Percentiles rank a stretch among this genome's conserved stretches.
phyloP scores from a whole-genome alignment of 768 basidiomycete species.

The Russula brevipes region DNA sequence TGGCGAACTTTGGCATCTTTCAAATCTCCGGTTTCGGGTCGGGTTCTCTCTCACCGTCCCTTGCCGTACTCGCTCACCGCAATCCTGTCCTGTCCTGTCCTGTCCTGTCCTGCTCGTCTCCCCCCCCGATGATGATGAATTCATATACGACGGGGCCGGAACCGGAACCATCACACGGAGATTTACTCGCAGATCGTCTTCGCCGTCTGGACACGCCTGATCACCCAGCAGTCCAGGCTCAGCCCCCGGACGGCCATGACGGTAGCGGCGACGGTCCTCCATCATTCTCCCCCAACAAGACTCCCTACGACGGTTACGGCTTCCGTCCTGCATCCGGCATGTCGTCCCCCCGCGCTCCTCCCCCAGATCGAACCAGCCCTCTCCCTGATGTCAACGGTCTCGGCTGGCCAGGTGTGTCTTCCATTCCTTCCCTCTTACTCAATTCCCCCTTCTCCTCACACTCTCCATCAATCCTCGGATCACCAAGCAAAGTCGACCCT shows the following conservation, averaged over 20 bases:
- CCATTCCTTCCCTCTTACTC: slow-evolving; percentile 11
- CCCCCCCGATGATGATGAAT: not conserved
- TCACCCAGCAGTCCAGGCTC: not conserved
- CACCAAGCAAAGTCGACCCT: slow-evolving; percentile 81
- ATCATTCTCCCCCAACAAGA: not conserved
- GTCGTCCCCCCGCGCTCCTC: slow-evolving; percentile 48
- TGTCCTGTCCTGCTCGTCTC: not conserved
- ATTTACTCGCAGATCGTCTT: slow-evolving; percentile 17
- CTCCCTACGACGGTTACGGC: slow-evolving; percentile 69
- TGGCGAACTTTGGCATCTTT: slow-evolving; percentile 8
- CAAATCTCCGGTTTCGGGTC: slow-evolving; percentile 17
- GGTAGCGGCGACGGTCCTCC: not conserved
- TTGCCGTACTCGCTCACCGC: not conserved
- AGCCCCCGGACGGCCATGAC: not conserved
- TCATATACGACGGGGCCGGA: not conserved
- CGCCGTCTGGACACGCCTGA: slow-evolving; percentile 10
- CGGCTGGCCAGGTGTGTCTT: slow-evolving; percentile 80
- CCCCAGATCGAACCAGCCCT: slow-evolving; percentile 33
- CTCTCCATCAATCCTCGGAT: slow-evolving; percentile 8
- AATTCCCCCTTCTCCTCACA: slow-evolving; percentile 7
- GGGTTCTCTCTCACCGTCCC: not conserved
- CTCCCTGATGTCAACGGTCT: slow-evolving; percentile 63
- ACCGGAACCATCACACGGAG: slow-evolving; percentile 10
- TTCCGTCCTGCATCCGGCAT: slow-evolving; percentile 67
- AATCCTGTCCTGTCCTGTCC: not conserved